Percentiles rank a stretch among this genome's conserved stretches.
Evolutionary conservation across 2,329 filamentous ascomycete genomes (phyloP).

Genomic region (Nemania abortiva): DNA sequence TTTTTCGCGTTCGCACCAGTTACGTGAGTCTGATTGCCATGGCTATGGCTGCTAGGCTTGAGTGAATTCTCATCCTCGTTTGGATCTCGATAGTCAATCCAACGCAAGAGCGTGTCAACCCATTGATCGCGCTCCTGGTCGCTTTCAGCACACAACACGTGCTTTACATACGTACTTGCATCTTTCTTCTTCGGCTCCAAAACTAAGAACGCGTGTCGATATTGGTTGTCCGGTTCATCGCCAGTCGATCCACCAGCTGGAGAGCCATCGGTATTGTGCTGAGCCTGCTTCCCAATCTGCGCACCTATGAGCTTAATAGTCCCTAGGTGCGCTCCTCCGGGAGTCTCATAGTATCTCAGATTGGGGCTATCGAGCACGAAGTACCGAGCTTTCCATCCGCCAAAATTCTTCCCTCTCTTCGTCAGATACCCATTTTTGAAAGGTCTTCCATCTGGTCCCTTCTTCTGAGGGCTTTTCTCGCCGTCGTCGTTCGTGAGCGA

Average conservation of each 20-base stretch:
- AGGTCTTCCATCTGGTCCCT: conserved; percentile 73
- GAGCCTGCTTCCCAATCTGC: conserved; percentile 93
- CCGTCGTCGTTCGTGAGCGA: conserved; percentile 54
- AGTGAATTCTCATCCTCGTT: conserved; percentile 65
- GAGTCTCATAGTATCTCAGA: conserved; percentile 90
- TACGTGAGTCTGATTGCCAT: conserved; percentile 53
- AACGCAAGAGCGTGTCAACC: conserved; percentile 90
- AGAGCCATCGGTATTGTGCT: conserved; percentile 71
- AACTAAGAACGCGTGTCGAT: conserved; percentile 94
- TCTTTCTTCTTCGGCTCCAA: conserved; percentile 98
- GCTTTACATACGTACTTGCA: conserved; percentile 85
- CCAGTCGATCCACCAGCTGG: conserved; percentile 66
- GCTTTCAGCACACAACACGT: conserved; percentile 95
- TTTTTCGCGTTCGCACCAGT: conserved; percentile 58
- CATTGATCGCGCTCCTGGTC: conserved; percentile 92
- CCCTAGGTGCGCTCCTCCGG: conserved; percentile 89
- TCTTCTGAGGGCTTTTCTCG: conserved; percentile 56
- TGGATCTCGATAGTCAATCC: conserved; percentile 81
- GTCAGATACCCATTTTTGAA: conserved; percentile 91
- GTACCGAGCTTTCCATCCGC: conserved; percentile 91
- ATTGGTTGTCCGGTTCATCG: conserved; percentile 91
- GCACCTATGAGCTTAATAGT: conserved; percentile 92
- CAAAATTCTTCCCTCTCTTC: conserved; percentile 98
- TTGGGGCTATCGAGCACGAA: conserved; percentile 71
- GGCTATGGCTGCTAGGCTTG: conserved; percentile 51